phyloP scores from a whole-genome alignment of 1,284 basidiomycete species.

The Ustilago bromivora region DNA sequence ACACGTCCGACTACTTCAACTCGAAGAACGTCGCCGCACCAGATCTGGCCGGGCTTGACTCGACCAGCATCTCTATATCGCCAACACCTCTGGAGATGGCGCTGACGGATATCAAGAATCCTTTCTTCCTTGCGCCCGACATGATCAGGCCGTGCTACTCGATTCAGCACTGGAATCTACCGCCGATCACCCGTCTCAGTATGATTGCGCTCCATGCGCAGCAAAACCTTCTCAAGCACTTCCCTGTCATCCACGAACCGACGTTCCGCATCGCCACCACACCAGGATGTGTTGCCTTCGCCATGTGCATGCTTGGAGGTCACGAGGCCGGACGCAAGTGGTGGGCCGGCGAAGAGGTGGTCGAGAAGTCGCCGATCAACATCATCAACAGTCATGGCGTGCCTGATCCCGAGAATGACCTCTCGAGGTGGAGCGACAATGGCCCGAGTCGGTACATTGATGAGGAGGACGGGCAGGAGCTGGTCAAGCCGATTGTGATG shows the following conservation, averaged over 20 bases:
- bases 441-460: constrained; percentile 38
- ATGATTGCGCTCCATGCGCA: constrained; percentile 61
- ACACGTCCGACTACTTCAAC: constrained; percentile 49
- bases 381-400: constrained; percentile 35
- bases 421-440: constrained; percentile 20
- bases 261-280: constrained; percentile 62
- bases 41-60: constrained; percentile 6
- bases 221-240: constrained; percentile 63
- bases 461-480: constrained; percentile 60
- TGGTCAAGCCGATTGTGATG: constrained; percentile 64
- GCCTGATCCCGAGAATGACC: constrained; percentile 3
- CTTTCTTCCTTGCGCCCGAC: constrained; percentile 57
- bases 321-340: constrained; percentile 60
- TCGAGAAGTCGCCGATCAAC: constrained; percentile 44
- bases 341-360: constrained; percentile 64
- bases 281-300: constrained; percentile 59
- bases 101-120: constrained; percentile 55
- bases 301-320: constrained; percentile 60
- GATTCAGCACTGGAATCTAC: constrained; percentile 58
- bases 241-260: constrained; percentile 62
- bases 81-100: constrained; percentile 49
- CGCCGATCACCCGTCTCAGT: constrained; percentile 56
- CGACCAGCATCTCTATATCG: constrained; percentile 18
- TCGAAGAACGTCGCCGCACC: constrained; percentile 32
- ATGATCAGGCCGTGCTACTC: constrained; percentile 61